Evolutionary conservation across 1,284 basidiomycete genomes (phyloP).

Genomic region (Ustanciosporium gigantosporum): DNA sequence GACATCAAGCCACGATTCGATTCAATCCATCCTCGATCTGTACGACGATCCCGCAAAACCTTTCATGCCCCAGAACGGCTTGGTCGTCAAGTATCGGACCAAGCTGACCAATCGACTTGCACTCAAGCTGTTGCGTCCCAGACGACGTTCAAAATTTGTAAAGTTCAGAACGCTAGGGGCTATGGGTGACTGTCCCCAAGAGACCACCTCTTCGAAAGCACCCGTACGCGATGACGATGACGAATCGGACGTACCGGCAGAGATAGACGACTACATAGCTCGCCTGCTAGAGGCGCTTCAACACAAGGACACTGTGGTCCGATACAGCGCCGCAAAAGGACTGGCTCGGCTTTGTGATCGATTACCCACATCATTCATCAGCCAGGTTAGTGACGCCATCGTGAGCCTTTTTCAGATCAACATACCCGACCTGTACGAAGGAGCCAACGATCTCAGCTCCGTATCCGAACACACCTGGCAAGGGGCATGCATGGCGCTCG

Average conservation of each 20-base stretch:
- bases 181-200: constrained; percentile 1
- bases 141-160: background rate
- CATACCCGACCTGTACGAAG: constrained; percentile 70
- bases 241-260: constrained; percentile 76
- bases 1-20: constrained; percentile 8
- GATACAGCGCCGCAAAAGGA: constrained; percentile 93
- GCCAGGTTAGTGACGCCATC: constrained; percentile 80
- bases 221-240: constrained; percentile 21
- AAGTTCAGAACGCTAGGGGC: background rate
- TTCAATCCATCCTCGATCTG: constrained; percentile 40
- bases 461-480: constrained; percentile 84
- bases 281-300: constrained; percentile 76
- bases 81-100: constrained; percentile 48
- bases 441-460: constrained; percentile 69
- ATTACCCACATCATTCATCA: constrained; percentile 74
- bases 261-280: constrained; percentile 76
- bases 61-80: constrained; percentile 17
- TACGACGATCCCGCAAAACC: constrained; percentile 60
- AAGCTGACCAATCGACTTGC: constrained; percentile 55
- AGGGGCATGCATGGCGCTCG: constrained; percentile 87
- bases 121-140: constrained; percentile 45
- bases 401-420: constrained; percentile 69
- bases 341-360: constrained; percentile 81
- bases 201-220: background rate
- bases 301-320: constrained; percentile 94